phyloP scores from a whole-genome alignment of 306 rosid species.

The Rosa multiflora region DNA sequence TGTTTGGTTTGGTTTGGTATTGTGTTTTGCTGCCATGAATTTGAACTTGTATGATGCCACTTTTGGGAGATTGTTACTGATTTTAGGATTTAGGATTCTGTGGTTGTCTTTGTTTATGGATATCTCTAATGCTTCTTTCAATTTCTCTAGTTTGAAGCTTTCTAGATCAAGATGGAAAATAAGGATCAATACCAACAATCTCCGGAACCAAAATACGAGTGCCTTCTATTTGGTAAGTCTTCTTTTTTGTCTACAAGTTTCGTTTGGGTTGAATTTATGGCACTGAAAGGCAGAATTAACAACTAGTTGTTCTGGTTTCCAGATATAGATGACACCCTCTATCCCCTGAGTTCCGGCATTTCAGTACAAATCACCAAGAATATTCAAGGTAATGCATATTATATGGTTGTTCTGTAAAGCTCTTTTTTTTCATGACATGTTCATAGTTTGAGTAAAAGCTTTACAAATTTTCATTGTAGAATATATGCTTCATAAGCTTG shows the following conservation, averaged over 20 bases:
- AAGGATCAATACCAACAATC: constrained; percentile 40
- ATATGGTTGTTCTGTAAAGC: background rate
- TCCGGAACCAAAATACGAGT: constrained; percentile 58
- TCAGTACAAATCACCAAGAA: constrained; percentile 53
- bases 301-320: constrained; percentile 25
- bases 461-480: constrained; percentile 34
- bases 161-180: constrained; percentile 54
- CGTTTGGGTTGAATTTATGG: background rate
- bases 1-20: background rate
- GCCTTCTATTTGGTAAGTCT: constrained; percentile 71
- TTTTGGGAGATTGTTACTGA: background rate
- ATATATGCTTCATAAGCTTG: constrained; percentile 72
- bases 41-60: background rate
- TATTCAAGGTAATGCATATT: constrained; percentile 54
- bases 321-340: constrained; percentile 96
- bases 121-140: background rate
- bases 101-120: background rate
- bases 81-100: background rate
- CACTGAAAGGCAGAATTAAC: background rate
- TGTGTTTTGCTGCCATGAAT: background rate
- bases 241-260: background rate
- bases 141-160: constrained; percentile 13
- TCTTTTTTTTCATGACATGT: background rate
- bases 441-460: background rate
- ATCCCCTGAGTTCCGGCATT: constrained; percentile 71